These are phyloP conservation scores for Aspergillus asperescens DNA, from an alignment of 495 filamentous ascomycete species.

Conservation along the genomic window DNA sequence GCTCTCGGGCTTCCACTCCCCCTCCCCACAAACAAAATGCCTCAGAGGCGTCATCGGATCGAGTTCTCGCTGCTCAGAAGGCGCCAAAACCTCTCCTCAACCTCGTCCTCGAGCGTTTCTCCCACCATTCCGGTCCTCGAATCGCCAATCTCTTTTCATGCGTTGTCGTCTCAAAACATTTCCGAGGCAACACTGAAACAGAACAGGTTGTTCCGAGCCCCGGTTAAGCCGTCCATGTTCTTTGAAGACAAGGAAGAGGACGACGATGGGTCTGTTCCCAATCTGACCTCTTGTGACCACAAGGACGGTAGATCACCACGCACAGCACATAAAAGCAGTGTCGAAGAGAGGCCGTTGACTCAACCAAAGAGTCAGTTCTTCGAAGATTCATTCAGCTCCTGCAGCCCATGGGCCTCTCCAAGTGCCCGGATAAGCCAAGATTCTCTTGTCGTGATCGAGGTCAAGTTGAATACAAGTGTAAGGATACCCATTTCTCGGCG, in stretches of 20 bases:
- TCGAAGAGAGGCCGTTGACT: conserved; percentile 21
- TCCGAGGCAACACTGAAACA: conserved; percentile 18
- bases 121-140: conserved; percentile 21
- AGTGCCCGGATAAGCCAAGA: conserved; percentile 57
- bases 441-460: conserved; percentile 69
- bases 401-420: conserved; percentile 46
- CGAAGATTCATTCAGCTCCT: conserved; percentile 53
- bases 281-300: conserved; percentile 4
- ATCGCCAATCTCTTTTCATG: conserved; percentile 20
- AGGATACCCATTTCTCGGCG: not conserved
- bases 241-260: conserved; percentile 23
- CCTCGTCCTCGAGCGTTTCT: conserved; percentile 19
- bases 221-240: conserved; percentile 23
- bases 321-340: conserved; percentile 8
- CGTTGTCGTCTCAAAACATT: conserved; percentile 8
- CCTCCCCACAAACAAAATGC: conserved; percentile 7
- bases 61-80: conserved; percentile 19
- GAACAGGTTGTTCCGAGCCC: conserved; percentile 13
- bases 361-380: conserved; percentile 50
- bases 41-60: conserved; percentile 13
- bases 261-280: conserved; percentile 20
- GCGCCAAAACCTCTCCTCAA: conserved; percentile 12
- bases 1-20: not conserved
- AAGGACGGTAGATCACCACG: conserved; percentile 13
- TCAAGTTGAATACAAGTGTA: conserved; percentile 82